phyloP scores from a whole-genome alignment of 78 protist species.

The slime mould (Dictyostelium discoideum) region DNA sequence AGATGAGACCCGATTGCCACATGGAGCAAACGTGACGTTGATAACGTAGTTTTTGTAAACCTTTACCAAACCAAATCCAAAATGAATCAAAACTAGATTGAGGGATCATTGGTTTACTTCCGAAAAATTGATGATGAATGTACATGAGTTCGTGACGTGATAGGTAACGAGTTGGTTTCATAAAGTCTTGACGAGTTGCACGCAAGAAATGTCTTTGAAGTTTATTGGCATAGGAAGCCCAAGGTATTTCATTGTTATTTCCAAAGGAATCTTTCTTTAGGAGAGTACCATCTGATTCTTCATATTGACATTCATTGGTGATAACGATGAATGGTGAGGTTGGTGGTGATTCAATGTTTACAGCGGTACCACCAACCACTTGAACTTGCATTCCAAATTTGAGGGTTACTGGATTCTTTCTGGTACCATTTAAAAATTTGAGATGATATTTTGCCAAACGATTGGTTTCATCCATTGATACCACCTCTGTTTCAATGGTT shows the following conservation, averaged over 20 bases:
- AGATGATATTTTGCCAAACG: constrained; percentile 77
- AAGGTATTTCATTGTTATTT: constrained; percentile 68
- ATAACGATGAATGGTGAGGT: constrained; percentile 85
- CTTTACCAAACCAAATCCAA: constrained; percentile 87
- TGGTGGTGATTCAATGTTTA: constrained; percentile 78
- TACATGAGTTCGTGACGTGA: constrained; percentile 80
- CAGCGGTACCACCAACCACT: constrained; percentile 74
- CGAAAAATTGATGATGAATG: constrained; percentile 78
- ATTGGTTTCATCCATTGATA: constrained; percentile 61
- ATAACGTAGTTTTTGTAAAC: constrained; percentile 83
- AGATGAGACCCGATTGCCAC: constrained; percentile 82
- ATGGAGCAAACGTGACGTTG: constrained; percentile 80
- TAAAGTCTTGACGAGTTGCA: constrained; percentile 82
- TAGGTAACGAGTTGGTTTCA: constrained; percentile 78
- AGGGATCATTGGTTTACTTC: constrained; percentile 42
- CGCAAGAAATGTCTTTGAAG: constrained; percentile 86
- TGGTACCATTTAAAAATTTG: constrained; percentile 79
- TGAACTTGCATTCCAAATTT: constrained; percentile 85
- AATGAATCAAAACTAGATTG: constrained; percentile 75
- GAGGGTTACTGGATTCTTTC: constrained; percentile 80
- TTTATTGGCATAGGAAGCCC: constrained; percentile 79
- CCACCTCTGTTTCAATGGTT: constrained; percentile 78
- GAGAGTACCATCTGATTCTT: constrained; percentile 73
- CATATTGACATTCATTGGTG: constrained; percentile 87
- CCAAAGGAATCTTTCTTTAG: constrained; percentile 77